Evolutionary conservation across 495 filamentous ascomycete species (phyloP).

Genomic region (Polyplosphaeria fusca): DNA sequence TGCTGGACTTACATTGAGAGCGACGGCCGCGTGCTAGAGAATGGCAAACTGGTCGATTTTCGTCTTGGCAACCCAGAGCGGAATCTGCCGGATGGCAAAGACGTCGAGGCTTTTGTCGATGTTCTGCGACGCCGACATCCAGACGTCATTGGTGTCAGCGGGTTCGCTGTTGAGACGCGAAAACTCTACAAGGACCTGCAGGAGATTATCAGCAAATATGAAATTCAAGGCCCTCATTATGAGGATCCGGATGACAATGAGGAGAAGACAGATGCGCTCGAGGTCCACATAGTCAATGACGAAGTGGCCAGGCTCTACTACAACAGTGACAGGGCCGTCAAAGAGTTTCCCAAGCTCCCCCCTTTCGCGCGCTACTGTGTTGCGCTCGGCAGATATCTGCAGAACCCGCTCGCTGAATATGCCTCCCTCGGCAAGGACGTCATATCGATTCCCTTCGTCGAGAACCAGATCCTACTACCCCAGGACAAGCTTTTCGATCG

Average conservation of each 20-base stretch:
- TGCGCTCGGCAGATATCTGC: constrained; percentile 81
- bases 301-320: constrained; percentile 94
- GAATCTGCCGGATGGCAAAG: constrained; percentile 57
- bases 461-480: constrained; percentile 81
- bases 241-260: constrained; percentile 64
- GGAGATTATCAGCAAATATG: constrained; percentile 67
- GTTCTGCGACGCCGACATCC: constrained; percentile 72
- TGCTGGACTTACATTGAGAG: constrained; percentile 93
- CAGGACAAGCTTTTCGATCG: constrained; percentile 80
- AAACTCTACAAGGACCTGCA: constrained; percentile 75
- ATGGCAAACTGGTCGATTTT: constrained; percentile 79
- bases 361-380: constrained; percentile 83
- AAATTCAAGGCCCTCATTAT: constrained; percentile 69
- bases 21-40: constrained; percentile 81
- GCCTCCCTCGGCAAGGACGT: constrained; percentile 86
- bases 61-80: constrained; percentile 65
- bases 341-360: constrained; percentile 74
- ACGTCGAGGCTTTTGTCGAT: constrained; percentile 66
- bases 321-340: constrained; percentile 74
- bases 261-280: constrained; percentile 66
- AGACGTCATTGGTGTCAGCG: constrained; percentile 85
- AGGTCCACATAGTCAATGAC: constrained; percentile 90
- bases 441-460: constrained; percentile 79
- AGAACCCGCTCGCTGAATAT: constrained; percentile 93
- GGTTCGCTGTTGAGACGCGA: constrained; percentile 85